Base-by-base conservation (phyloP, 768 basidiomycete genomes). In the Lyophyllum shimeji region DNA sequence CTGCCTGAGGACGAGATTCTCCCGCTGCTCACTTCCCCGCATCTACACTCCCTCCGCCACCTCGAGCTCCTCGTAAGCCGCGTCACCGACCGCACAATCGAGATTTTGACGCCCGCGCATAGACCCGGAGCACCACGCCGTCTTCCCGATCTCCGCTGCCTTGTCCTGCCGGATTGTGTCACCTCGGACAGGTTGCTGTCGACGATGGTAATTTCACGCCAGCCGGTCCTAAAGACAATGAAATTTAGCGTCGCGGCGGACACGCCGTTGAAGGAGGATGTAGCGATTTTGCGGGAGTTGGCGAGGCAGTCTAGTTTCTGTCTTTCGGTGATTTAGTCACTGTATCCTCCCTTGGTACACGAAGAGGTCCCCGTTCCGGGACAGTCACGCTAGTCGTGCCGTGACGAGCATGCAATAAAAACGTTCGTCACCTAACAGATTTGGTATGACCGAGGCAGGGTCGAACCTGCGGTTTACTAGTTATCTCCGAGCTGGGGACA, bases 1-100 rank as follows among this genome's bases (percentile, higher is more conserved):
- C 39, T 60, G 52, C n/a, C 23, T 20, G 52, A 46, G 25, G 20
- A 13, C 37, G 52, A 53, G n/a, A 29, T 52, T 20, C 17, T 53
- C 17, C 12, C 50, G n/a, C 24, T 60, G 7, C 5, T 42, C 21
- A 17, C 31, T 3, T 47, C 46, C 2, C 43, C 33, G 7, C 43
- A 34, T 17, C n/a, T 54, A 15, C 21, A 17, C 2, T n/a, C 21
- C n/a, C 45, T 57, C 2, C 27, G 21, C 8, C 20, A 44, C 9
- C 55, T 51, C 21, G 43, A 59, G 17, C 23, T 59, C 9, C 23
- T 20, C 1, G 40, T 52, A n/a, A 12, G 31, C 6, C 15, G 6
- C 5, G 43, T 56, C 7, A 24, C n/a, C 12, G 48, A 47, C 47
- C 18, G 24, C 5, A 37, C 43, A 7, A 20, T 56, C 4, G 20